A percentile compares a stretch with the other conserved stretches of the same genome.
Evolutionary conservation across 2,329 filamentous ascomycete genomes (phyloP).

Genomic region (Colletotrichum agaves): DNA sequence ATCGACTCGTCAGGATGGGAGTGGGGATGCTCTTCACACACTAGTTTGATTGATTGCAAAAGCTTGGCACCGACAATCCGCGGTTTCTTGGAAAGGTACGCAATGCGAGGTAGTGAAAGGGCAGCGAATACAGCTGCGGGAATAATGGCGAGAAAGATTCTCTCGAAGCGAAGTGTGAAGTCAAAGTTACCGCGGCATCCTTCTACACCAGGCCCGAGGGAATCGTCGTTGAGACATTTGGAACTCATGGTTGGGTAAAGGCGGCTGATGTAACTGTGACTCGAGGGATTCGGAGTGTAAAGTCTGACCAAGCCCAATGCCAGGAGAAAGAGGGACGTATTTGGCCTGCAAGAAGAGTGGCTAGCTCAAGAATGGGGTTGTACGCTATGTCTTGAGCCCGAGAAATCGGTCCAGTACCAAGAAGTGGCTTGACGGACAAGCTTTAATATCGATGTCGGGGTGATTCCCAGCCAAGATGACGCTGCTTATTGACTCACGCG

Average conservation of each 20-base stretch:
- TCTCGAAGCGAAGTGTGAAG: slow-evolving; percentile 56
- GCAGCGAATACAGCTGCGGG: slow-evolving; percentile 50
- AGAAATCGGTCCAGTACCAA: background rate
- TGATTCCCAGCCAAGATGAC: background rate
- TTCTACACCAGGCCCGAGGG: slow-evolving; percentile 51
- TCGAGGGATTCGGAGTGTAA: background rate
- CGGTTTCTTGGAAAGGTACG: slow-evolving; percentile 43
- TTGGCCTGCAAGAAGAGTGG: background rate
- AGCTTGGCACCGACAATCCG: slow-evolving; percentile 44
- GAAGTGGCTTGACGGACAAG: slow-evolving; percentile 15
- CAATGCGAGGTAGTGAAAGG: slow-evolving; percentile 45
- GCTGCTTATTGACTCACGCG: slow-evolving; percentile 5
- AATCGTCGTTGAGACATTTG: slow-evolving; percentile 45
- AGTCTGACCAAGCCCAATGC: background rate
- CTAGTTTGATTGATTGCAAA: slow-evolving; percentile 43
- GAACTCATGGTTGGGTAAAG: slow-evolving; percentile 21
- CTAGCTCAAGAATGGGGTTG: background rate
- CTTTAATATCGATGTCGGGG: background rate
- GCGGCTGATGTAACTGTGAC: background rate
- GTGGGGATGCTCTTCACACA: background rate
- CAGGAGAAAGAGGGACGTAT: background rate
- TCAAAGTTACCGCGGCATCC: slow-evolving; percentile 56
- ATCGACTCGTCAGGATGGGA: too few relatives aligned
- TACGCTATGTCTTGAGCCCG: background rate
- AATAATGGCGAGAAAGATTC: slow-evolving; percentile 51